Evolutionary conservation across 495 filamentous ascomycete species (phyloP), one percentile per base, ranked within the genome.

Genomic region (Neurospora sp.): DNA sequence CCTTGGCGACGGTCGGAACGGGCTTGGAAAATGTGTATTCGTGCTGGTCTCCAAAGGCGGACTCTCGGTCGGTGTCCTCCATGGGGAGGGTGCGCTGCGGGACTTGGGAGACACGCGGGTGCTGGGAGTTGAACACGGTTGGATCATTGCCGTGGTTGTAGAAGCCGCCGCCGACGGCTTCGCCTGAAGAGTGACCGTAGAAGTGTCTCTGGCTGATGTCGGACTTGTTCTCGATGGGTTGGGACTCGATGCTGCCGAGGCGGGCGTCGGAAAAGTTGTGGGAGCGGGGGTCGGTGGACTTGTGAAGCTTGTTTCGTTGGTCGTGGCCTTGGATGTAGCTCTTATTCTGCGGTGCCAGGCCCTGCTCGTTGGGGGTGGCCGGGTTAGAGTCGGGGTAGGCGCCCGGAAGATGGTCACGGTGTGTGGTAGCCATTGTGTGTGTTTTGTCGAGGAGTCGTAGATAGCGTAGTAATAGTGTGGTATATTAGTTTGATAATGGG

Each of bases 231-330:
- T 69, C 70, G 31, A 73, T 59, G 40, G 70, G 70, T 2, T 73
- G 59, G 2, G 70, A 34, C 1, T 80, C 77, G 48, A 66, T 70
- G 8, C 79, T 31, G 36, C 76, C 80, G 37, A 82, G 74, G 6
- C 80, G 81, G 0, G 82, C 82, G 36, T 84, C 82, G 19, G 74
- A 74, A 21, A 78, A 62, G 19, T 76, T 69, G 69, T 84, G 81
- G 62, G 74, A 71, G 62, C 80, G 76, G 8, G 78, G 77, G 24
- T 83, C 78, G 28, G 71, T 71, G 34, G 77, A 69, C 69, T 81
- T 83, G 73, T 80, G 81, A 54, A 82, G 73, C 71, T 79, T 82
- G 54, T 79, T 80, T 42, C 71, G 78, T 4, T 82, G 74, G 24
- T 43, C 28, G 24, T 62, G 73, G 34, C 34, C 37, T 28, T 72